A percentile compares a stretch with the other conserved stretches of the same genome.
Conservation (phyloP, 108 stramenopile genomes). For the Nitzschia palea region DNA sequence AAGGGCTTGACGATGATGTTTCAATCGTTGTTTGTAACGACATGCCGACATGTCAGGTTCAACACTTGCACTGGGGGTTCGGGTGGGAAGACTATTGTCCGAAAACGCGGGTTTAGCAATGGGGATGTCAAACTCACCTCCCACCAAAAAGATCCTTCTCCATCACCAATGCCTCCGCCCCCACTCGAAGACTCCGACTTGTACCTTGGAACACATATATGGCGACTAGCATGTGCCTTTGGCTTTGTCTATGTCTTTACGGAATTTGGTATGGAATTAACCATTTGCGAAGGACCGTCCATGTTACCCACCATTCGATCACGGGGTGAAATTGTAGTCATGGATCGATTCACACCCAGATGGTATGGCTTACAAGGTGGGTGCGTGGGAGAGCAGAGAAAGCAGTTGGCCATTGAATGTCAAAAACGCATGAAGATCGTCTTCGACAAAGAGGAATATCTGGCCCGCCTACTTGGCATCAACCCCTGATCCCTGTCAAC, state of each 20-base stretch:
- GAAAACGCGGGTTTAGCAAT: too few species aligned
- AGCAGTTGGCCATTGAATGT: constrained; percentile 1
- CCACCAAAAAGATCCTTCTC: not conserved
- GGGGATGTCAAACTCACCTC: too few species aligned
- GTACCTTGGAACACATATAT: constrained; percentile 10
- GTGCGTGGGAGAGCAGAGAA: constrained; percentile 29
- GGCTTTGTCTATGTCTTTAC: constrained; percentile 61
- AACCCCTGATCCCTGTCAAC: constrained; percentile 42
- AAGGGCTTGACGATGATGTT: too few species aligned
- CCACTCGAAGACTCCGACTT: not conserved
- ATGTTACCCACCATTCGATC: constrained; percentile 89
- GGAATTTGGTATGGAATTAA: constrained; percentile 79
- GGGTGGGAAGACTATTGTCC: too few species aligned
- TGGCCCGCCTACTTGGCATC: constrained; percentile 33
- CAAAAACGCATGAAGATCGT: constrained; percentile 12
- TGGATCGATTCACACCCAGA: constrained; percentile 76
- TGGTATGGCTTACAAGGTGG: constrained; percentile 61
- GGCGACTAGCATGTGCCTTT: constrained; percentile 36
- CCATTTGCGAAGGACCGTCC: constrained; percentile 86
- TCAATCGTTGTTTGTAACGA: too few species aligned
- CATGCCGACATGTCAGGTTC: too few species aligned
- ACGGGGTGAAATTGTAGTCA: constrained; percentile 65
- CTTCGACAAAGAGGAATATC: not conserved
- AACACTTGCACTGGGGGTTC: too few species aligned
- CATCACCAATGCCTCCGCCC: not conserved